Evolutionary conservation across 2,329 filamentous ascomycete genomes (phyloP).

Genomic region (Aspergillus versicolor): DNA sequence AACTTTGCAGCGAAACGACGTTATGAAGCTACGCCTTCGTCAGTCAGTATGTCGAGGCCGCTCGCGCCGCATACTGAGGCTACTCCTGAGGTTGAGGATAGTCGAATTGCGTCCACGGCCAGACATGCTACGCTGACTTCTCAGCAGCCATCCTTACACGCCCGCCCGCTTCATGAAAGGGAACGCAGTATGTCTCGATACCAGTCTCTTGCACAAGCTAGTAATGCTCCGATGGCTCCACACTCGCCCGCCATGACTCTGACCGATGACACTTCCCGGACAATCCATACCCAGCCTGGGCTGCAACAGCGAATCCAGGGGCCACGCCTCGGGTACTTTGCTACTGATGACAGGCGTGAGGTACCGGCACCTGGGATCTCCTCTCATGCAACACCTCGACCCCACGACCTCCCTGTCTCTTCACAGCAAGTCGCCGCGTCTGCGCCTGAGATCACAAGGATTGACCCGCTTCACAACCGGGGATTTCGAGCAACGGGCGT

Average conservation of each 20-base stretch:
- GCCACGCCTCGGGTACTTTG: conserved; percentile 47
- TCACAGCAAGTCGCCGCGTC: conserved; percentile 30
- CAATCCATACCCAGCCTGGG: conserved; percentile 32
- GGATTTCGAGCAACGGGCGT: conserved; percentile 19
- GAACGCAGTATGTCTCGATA: conserved; percentile 36
- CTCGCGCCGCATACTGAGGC: conserved; percentile 44
- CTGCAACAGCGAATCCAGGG: conserved; percentile 37
- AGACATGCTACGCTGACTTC: conserved; percentile 33
- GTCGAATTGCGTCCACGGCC: conserved; percentile 28
- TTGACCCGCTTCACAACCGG: conserved; percentile 32
- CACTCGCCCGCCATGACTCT: conserved; percentile 18
- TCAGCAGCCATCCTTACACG: conserved; percentile 32
- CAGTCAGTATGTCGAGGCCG: conserved; percentile 39
- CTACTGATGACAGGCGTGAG: conserved; percentile 41
- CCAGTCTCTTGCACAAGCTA: conserved; percentile 41
- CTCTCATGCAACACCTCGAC: conserved; percentile 24
- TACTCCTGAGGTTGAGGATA: conserved; percentile 33
- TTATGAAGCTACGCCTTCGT: conserved; percentile 47
- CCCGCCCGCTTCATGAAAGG: conserved; percentile 34
- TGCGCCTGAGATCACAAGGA: conserved; percentile 32
- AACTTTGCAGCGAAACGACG: conserved; percentile 47
- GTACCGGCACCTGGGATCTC: conserved; percentile 22
- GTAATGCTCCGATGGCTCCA: conserved; percentile 28
- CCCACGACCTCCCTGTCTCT: conserved; percentile 31
- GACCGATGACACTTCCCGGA: conserved; percentile 35